A percentile compares a stretch with the other conserved stretches of the same genome.
Conservation (phyloP, 2,329 filamentous ascomycete species). For the Penicillium sp. region DNA sequence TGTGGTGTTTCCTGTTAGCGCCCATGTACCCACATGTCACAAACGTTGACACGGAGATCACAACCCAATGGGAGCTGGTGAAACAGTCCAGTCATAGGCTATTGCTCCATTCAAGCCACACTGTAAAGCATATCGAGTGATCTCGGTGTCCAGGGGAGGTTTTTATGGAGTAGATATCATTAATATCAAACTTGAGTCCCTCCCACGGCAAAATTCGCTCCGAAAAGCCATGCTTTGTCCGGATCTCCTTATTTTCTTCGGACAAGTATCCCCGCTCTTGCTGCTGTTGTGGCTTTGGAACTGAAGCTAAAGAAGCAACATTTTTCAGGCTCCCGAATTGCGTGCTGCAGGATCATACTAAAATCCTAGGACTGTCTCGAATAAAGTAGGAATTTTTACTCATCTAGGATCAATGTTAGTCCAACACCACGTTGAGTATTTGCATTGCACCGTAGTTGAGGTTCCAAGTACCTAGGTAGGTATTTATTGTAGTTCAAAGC, state of each 20-base stretch:
- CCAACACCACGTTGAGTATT: neutral
- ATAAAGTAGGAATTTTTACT: no score
- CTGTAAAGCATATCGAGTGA: neutral
- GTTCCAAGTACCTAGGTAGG: neutral
- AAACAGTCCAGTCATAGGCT: slow-evolving; percentile 1
- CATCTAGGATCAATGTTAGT: neutral
- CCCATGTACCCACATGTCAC: neutral
- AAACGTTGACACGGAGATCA: neutral
- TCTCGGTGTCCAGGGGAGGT: neutral
- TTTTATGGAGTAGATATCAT: slow-evolving; percentile 17
- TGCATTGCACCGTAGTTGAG: no score
- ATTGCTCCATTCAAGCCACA: slow-evolving; percentile 2
- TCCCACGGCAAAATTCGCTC: slow-evolving; percentile 2
- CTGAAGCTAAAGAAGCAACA: neutral
- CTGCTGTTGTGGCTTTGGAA: neutral
- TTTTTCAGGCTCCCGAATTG: neutral
- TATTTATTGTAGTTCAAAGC: neutral
- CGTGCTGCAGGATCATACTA: neutral
- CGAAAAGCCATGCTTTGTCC: neutral
- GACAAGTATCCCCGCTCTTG: neutral
- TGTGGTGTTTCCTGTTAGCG: slow-evolving; percentile 3
- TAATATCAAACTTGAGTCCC: slow-evolving; percentile 19
- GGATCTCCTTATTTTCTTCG: neutral
- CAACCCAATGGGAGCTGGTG: neutral
- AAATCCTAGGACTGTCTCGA: no score